Base-by-base conservation (phyloP, 192 early-diverging fungal species). In the Coemansia sp. region DNA sequence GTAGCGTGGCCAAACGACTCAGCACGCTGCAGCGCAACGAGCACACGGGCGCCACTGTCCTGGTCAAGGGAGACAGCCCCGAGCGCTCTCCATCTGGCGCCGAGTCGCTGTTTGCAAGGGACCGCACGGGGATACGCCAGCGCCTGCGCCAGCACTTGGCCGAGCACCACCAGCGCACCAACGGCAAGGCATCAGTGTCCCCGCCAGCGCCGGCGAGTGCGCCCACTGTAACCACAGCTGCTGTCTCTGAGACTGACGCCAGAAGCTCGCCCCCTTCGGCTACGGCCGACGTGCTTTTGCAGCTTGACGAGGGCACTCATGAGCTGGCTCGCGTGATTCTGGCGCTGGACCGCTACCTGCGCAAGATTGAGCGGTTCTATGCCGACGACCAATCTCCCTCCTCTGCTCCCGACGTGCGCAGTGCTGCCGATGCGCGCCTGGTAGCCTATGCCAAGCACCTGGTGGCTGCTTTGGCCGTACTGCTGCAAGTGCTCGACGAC, bases 111-210 rank as follows among this genome's bases (percentile, higher is more conserved):
- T 82, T 82, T 67, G 79, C 73, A 6, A 62, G 69, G 53, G 79
- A 76, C 59, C 68, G 69, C 63, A 72, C 75, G 0, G 79, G 75
- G 14, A 77, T 77, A 38, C 79, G 75, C 65, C 74, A 77, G 75
- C 79, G 79, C 20, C 65, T 82, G 65, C 79, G 79, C 52, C 79
- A 82, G 75, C 79, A 82, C 34, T 65, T 77, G 41, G 79, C 79
- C 39, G 79, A 82, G 65, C 75, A 82, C 62, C 74, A 76, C 68
- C 74, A 82, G 67, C 71, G 75, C 33, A 67, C 61, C 18, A 77
- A 57, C 65, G 58, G 38, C 25, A 69, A 69, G 12, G 42, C 42
- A 12, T 33, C 43, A 25, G 16, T 58, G 25, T 50, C 18, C 39
- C 47, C 25, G 35, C 34, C 36, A 11, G 47, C 62, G 23, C 25